Percentiles rank a stretch among this genome's conserved stretches.
Conservation (phyloP, 2,329 filamentous ascomycete species). For the Aspergillus ustus region DNA sequence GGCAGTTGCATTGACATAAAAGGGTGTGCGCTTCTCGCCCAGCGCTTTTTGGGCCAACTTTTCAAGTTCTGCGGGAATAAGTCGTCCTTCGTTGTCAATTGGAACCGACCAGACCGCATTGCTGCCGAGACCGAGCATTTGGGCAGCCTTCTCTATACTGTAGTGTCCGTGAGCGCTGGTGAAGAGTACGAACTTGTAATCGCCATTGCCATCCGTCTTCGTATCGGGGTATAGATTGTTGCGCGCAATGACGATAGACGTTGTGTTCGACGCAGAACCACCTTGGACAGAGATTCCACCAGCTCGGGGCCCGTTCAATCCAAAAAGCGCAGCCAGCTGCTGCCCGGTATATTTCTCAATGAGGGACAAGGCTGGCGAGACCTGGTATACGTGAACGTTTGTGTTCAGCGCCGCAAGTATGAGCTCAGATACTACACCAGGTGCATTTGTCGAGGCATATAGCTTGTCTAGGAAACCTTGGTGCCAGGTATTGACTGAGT, state of each 20-base stretch:
- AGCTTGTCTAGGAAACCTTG: constrained; percentile 96
- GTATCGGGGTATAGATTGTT: constrained; percentile 82
- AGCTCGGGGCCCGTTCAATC: constrained; percentile 68
- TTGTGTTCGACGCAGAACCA: constrained; percentile 82
- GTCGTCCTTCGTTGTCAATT: constrained; percentile 72
- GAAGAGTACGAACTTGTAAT: constrained; percentile 75
- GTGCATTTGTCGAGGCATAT: constrained; percentile 86
- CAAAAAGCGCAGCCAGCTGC: constrained; percentile 75
- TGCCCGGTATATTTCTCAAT: constrained; percentile 83
- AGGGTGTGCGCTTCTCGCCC: constrained; percentile 73
- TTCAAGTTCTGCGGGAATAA: constrained; percentile 70
- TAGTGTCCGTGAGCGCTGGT: constrained; percentile 92
- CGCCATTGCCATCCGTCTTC: constrained; percentile 72
- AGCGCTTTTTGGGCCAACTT: constrained; percentile 66
- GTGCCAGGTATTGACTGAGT: constrained; percentile 98
- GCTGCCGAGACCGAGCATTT: constrained; percentile 82
- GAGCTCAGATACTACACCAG: constrained; percentile 83
- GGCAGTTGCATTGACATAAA: constrained; percentile 95
- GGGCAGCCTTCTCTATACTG: constrained; percentile 91
- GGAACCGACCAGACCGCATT: constrained; percentile 73
- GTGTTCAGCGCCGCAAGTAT: constrained; percentile 87
- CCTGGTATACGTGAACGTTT: constrained; percentile 91
- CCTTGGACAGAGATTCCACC: constrained; percentile 79
- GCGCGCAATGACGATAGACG: constrained; percentile 82
- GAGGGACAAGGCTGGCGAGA: constrained; percentile 84